phyloP scores from a whole-genome alignment of 1,284 basidiomycete species.

The Fomitopsis betulina region DNA sequence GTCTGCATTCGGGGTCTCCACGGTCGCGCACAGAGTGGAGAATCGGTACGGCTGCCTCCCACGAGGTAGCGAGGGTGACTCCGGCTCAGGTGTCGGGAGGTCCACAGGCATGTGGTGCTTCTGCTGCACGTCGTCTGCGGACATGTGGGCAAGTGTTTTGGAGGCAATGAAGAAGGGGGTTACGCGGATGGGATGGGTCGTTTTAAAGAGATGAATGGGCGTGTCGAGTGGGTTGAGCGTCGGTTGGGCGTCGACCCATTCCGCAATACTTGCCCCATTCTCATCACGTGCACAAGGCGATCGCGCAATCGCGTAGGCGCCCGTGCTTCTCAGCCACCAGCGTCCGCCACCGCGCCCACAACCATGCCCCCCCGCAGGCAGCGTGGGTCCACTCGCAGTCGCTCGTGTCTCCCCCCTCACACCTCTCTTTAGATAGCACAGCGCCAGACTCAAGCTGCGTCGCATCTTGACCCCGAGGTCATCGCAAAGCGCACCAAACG shows the following conservation, averaged over 20 bases:
- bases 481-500: slow-evolving; percentile 70
- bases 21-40: slow-evolving; percentile 87
- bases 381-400: slow-evolving; percentile 1
- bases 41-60: slow-evolving; percentile 73
- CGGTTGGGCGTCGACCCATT: background rate
- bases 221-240: background rate
- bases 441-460: slow-evolving; percentile 30
- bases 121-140: background rate
- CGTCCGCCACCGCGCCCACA: slow-evolving; percentile 2
- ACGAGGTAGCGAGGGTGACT: slow-evolving; percentile 51
- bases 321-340: background rate
- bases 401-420: background rate
- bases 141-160: background rate
- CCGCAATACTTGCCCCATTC: background rate
- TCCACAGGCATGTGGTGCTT: slow-evolving; percentile 21
- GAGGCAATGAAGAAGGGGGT: background rate
- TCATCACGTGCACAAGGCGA: background rate
- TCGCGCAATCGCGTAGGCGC: background rate
- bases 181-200: background rate
- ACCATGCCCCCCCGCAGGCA: slow-evolving; percentile 10
- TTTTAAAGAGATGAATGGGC: background rate
- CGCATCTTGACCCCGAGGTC: slow-evolving; percentile 49
- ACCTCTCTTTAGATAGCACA: background rate
- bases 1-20: slow-evolving; percentile 66
- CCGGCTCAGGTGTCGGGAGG: slow-evolving; percentile 72